Conservation (phyloP, 202 grass and related monocot genomes). For the Zoysia matrella region DNA sequence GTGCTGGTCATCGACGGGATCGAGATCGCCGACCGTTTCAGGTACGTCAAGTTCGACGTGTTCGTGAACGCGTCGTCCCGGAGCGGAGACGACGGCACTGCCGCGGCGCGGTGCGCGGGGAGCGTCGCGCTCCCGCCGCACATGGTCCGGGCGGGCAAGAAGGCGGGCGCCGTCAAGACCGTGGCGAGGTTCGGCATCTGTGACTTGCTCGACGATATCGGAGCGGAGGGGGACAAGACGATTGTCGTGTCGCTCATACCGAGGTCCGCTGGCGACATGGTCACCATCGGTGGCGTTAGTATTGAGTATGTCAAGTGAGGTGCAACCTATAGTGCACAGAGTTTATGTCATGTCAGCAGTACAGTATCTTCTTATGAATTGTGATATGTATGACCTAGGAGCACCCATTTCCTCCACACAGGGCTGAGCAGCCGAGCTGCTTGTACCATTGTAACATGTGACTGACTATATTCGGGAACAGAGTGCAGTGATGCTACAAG, state of each 20-base stretch:
- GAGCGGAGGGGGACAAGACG: conserved; percentile 45
- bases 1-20: conserved; percentile 66
- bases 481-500: too few species aligned
- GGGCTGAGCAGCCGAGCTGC: too few species aligned
- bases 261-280: conserved; percentile 24
- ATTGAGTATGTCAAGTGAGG: conserved; percentile 54
- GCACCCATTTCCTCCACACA: too few species aligned
- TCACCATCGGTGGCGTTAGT: conserved; percentile 44
- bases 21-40: not conserved
- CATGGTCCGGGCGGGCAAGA: conserved; percentile 13
- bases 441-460: too few species aligned
- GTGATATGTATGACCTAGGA: too few species aligned
- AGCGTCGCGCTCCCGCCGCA: conserved; percentile 64
- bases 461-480: too few species aligned
- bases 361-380: too few species aligned
- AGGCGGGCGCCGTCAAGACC: conserved; percentile 23
- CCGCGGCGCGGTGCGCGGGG: conserved; percentile 55
- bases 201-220: conserved; percentile 56
- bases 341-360: too few species aligned
- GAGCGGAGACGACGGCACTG: conserved; percentile 1
- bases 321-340: too few species aligned
- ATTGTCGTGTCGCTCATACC: conserved; percentile 58
- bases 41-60: conserved; percentile 78
- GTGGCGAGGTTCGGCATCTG: conserved; percentile 50
- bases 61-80: conserved; percentile 45